phyloP scores from a whole-genome alignment of 352 stramenopile genomes.

The Phytophthora tubulina region DNA sequence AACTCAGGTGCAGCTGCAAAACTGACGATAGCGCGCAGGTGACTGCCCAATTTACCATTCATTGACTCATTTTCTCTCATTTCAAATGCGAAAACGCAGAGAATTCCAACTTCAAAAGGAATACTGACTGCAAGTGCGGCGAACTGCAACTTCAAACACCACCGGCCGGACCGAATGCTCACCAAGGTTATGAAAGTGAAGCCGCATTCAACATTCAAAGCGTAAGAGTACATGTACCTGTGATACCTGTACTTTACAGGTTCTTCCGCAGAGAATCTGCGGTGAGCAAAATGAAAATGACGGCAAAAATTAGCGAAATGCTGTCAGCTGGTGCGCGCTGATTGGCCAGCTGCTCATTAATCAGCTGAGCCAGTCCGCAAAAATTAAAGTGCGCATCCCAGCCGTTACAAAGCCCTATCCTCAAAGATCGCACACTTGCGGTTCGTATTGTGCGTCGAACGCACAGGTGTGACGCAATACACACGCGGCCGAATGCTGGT shows the following conservation, averaged over 20 bases:
- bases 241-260: too few relatives aligned
- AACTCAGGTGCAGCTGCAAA: too few relatives aligned
- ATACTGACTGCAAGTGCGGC: too few relatives aligned
- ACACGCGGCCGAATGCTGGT: not conserved
- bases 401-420: constrained; percentile 10
- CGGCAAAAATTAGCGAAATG: constrained; percentile 17
- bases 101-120: too few relatives aligned
- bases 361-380: constrained; percentile 33
- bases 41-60: too few relatives aligned
- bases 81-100: too few relatives aligned
- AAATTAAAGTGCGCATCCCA: constrained; percentile 26
- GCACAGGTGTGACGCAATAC: not conserved
- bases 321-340: constrained; percentile 21
- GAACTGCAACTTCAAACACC: constrained; percentile 2
- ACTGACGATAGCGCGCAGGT: too few relatives aligned
- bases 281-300: constrained; percentile 30
- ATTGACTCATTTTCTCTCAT: too few relatives aligned
- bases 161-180: not conserved
- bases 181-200: not conserved
- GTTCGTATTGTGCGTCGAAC: constrained; percentile 18
- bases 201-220: not conserved
- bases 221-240: not conserved
- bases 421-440: constrained; percentile 4
- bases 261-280: not conserved
- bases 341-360: constrained; percentile 29